Evolutionary conservation across 306 rosid species (phyloP).

Genomic region (Fragaria vesca): DNA sequence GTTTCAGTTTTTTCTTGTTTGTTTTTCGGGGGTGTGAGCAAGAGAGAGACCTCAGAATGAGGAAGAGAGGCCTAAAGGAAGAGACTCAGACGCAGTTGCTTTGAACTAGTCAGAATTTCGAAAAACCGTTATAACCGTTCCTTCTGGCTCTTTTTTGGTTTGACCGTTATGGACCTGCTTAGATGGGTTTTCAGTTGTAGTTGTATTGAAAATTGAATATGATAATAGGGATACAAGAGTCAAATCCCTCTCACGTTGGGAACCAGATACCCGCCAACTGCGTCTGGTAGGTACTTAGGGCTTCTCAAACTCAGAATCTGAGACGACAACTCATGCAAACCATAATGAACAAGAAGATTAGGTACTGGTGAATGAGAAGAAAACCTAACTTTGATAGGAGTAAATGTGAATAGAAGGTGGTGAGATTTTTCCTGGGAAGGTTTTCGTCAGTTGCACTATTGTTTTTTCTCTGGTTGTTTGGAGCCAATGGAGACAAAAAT

Average conservation of each 20-base stretch:
- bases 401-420: neutral
- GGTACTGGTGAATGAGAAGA: neutral
- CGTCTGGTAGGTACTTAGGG: neutral
- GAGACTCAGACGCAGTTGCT: neutral
- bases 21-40: neutral
- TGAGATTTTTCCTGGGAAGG: neutral
- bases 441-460: neutral
- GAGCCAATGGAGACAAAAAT: neutral
- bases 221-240: neutral
- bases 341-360: neutral
- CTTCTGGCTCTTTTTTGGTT: neutral
- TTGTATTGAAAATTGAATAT: neutral
- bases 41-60: constrained; percentile 17
- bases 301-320: neutral
- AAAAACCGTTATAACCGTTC: constrained; percentile 15
- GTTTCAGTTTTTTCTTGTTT: neutral
- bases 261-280: neutral
- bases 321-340: neutral
- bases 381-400: neutral
- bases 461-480: neutral
- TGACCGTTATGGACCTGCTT: neutral
- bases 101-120: constrained; percentile 14
- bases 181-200: neutral
- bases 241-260: neutral
- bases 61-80: constrained; percentile 6